Evolutionary conservation across 2,329 filamentous ascomycete species (phyloP), one percentile per base, ranked within the genome.

Genomic region (Aspergillus sp.): DNA sequence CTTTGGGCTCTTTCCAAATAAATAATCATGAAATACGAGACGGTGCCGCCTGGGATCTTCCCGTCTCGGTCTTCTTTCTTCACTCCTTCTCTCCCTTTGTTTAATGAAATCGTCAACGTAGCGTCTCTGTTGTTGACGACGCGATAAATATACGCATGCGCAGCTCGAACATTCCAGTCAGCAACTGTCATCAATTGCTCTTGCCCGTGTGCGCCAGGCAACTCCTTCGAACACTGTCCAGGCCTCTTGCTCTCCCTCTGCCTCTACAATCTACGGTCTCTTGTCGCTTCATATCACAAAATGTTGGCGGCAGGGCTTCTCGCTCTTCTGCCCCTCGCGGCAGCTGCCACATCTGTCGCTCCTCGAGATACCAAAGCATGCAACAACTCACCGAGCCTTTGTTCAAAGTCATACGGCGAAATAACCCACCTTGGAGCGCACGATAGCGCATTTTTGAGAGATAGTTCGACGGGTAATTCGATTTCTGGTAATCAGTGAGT

Each of bases 331-430:
- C 66, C 69, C 13, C 58, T 68, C 17, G 66, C 61, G 7, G 63
- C 61, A 9, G 63, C 67, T 12, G 71, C 70, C 47, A 66, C 64
- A 43, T 61, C 66, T 12, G 48, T 72, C 32, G 63, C 55, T 53
- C 71, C 63, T 59, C 77, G 62, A 58, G 56, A 72, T 11, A 75
- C 51, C 24, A 53, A 74, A 20, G 85, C 86, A 32, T 95, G 91
- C 83, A 95, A 95, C 77, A 93, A 93, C 79, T 91, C 89, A 1
- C 89, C 89, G 0, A 77, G 81, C 43, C 83, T 95, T 41, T 95
- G 91, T 79, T 78, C 76, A 60, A 85, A 84, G 62, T 76, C 83
- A 17, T 95, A 95, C 78, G 87, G 85, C 76, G 85, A 89, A 64
- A 83, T 95, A 65, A 93, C 90, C 3, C 83, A 93, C 71, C 84